Evolutionary conservation across 306 rosid genomes (phyloP).

Genomic region (Luffa acutangula): DNA sequence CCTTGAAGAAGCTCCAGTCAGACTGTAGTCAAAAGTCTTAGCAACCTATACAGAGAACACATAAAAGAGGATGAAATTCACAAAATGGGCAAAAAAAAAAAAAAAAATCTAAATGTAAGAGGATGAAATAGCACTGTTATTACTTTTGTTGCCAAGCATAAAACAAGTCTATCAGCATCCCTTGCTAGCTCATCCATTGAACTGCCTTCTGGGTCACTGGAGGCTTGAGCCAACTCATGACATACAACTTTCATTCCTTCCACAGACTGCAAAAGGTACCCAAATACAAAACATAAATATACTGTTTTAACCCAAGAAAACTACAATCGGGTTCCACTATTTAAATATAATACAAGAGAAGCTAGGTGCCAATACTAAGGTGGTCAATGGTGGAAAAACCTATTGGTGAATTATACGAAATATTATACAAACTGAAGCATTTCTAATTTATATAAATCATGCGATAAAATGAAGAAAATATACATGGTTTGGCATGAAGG

Average conservation of each 20-base stretch:
- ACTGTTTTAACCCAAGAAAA: background rate
- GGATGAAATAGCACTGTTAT: background rate
- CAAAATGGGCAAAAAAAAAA: too few relatives aligned
- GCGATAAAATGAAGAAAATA: background rate
- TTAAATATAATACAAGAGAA: background rate
- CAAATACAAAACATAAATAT: background rate
- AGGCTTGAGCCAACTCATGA: constrained; percentile 91
- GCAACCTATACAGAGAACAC: constrained; percentile 47
- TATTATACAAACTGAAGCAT: background rate
- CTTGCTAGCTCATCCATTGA: constrained; percentile 76
- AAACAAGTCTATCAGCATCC: constrained; percentile 90
- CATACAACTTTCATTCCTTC: constrained; percentile 99
- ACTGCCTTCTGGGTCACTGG: constrained; percentile 83
- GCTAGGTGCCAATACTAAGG: background rate
- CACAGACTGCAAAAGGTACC: constrained; percentile 54
- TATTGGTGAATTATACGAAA: background rate
- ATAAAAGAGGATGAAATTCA: background rate
- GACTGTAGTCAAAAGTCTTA: constrained; percentile 93
- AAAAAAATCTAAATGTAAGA: background rate
- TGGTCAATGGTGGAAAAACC: background rate
- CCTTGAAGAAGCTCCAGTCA: constrained; percentile 89
- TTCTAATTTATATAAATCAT: background rate
- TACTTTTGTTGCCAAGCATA: constrained; percentile 90
- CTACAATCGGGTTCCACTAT: background rate
- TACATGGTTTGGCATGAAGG: background rate